A percentile compares a stretch with the other conserved stretches of the same genome.
Evolutionary conservation across 257 asterid species (phyloP).

Genomic region (Solanum infundibuliforme): DNA sequence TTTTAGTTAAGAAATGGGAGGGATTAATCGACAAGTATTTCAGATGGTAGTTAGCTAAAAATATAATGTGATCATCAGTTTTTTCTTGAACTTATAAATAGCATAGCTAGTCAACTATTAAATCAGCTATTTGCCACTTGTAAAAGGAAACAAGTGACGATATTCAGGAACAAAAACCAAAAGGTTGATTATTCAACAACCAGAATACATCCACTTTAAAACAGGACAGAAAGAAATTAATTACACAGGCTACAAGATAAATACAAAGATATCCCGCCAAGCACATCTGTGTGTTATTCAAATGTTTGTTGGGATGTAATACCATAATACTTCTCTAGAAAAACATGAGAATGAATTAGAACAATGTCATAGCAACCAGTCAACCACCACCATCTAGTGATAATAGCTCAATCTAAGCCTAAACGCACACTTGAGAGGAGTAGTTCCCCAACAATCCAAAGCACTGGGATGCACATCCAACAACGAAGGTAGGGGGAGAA

Average conservation of each 20-base stretch:
- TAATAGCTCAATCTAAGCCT: neutral
- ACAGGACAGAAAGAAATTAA: neutral
- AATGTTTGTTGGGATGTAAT: neutral
- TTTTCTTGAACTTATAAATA: neutral
- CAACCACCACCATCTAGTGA: neutral
- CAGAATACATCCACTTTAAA: neutral
- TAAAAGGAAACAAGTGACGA: neutral
- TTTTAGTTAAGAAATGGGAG: neutral
- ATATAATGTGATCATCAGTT: neutral
- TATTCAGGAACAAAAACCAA: neutral
- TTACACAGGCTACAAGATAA: neutral
- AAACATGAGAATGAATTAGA: neutral
- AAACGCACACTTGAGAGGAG: neutral
- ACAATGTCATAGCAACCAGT: neutral
- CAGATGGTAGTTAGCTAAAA: neutral
- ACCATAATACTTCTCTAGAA: neutral
- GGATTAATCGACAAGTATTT: neutral
- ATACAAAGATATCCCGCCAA: neutral
- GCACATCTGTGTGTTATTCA: neutral
- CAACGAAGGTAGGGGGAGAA: neutral
- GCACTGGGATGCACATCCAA: neutral
- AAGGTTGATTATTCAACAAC: neutral
- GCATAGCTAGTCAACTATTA: neutral
- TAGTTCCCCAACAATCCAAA: neutral
- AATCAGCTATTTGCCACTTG: neutral